Evolutionary conservation across 2,329 filamentous ascomycete species (phyloP).

Genomic region (Scytalidium sp.): DNA sequence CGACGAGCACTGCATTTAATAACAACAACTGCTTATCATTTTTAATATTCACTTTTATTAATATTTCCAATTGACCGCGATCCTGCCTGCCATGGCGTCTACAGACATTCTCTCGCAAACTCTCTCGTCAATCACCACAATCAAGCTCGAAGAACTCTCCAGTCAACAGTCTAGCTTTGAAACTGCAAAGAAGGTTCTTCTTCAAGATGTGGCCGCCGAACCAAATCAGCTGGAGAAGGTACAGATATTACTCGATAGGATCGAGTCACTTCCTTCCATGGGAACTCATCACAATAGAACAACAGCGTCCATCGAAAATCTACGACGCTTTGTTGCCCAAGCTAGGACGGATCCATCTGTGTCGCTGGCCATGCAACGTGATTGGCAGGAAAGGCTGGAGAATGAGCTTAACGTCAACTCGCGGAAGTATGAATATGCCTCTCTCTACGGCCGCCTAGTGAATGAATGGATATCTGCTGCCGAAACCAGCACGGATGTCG

Average conservation of each 20-base stretch:
- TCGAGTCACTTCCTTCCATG: constrained; percentile 31
- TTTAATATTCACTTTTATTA: too few species aligned
- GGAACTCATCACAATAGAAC: constrained; percentile 20
- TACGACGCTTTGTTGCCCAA: constrained; percentile 48
- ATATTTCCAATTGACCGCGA: neutral
- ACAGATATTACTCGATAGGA: constrained; percentile 31
- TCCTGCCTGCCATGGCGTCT: constrained; percentile 27
- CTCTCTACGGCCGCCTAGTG: constrained; percentile 51
- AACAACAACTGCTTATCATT: neutral
- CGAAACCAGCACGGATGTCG: constrained; percentile 27
- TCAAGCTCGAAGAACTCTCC: constrained; percentile 52
- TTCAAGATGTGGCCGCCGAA: constrained; percentile 27
- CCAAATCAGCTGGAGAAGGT: constrained; percentile 29
- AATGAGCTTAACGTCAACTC: constrained; percentile 43
- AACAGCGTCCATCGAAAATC: constrained; percentile 32
- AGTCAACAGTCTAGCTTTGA: constrained; percentile 48
- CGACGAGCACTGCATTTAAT: too few species aligned
- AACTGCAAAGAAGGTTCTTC: constrained; percentile 38
- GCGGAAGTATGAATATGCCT: constrained; percentile 51
- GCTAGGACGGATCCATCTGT: constrained; percentile 50
- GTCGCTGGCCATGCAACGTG: constrained; percentile 38
- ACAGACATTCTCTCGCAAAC: constrained; percentile 44
- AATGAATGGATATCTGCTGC: constrained; percentile 47
- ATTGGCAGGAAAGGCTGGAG: constrained; percentile 44
- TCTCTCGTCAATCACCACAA: constrained; percentile 50